Conservation (phyloP, 768 basidiomycete genomes). For the Boletus sp. region DNA sequence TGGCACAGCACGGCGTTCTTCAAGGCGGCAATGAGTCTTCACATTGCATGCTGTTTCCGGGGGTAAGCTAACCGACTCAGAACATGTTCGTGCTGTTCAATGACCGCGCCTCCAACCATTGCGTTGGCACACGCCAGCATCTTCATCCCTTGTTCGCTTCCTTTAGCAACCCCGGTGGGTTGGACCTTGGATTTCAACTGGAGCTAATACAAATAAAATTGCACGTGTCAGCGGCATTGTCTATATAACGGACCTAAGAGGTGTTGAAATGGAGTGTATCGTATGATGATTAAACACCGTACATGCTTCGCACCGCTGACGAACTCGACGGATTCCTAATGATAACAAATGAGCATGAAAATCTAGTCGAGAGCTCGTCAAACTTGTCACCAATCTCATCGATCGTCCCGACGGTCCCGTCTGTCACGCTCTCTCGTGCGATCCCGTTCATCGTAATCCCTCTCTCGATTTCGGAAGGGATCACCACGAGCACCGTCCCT, state of each 20-base stretch:
- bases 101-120: too few relatives aligned
- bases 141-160: too few relatives aligned
- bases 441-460: constrained; percentile 10
- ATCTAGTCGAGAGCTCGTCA: not conserved
- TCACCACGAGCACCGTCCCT: constrained; percentile 26
- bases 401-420: constrained; percentile 14
- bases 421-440: constrained; percentile 20
- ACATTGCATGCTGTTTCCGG: too few relatives aligned
- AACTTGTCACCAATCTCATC: not conserved
- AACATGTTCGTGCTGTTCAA: too few relatives aligned
- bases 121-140: too few relatives aligned
- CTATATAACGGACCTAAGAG: not conserved
- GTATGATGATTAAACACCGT: not conserved
- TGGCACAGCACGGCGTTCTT: too few relatives aligned
- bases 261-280: not conserved
- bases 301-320: not conserved
- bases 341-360: not conserved
- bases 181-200: too few relatives aligned
- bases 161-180: too few relatives aligned
- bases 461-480: constrained; percentile 29
- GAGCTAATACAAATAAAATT: too few relatives aligned
- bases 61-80: too few relatives aligned
- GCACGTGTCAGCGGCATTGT: too few relatives aligned
- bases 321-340: not conserved
- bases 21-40: too few relatives aligned